Evolutionary conservation across 1,284 basidiomycete genomes (phyloP).

Genomic region (Schizophyllum commune): DNA sequence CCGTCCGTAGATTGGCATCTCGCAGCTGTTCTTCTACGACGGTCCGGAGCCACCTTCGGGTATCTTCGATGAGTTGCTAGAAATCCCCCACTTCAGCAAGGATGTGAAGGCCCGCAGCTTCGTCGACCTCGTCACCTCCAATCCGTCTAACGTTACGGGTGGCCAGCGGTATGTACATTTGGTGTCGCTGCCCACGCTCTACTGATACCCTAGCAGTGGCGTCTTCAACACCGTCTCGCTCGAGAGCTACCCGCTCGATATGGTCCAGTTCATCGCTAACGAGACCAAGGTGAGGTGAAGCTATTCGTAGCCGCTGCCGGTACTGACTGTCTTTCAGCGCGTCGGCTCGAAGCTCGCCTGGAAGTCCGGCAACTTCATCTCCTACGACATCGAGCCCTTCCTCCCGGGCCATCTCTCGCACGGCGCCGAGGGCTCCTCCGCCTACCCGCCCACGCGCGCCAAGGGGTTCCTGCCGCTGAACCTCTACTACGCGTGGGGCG

Average conservation of each 20-base stretch:
- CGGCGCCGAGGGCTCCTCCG: slow-evolving; percentile 15
- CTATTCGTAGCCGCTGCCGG: background rate
- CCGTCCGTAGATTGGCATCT: slow-evolving; percentile 23
- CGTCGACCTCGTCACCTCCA: slow-evolving; percentile 30
- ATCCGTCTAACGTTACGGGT: slow-evolving; percentile 33
- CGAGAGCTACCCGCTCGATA: slow-evolving; percentile 26
- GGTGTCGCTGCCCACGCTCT: background rate
- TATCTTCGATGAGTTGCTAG: slow-evolving; percentile 41
- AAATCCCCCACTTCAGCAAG: slow-evolving; percentile 27
- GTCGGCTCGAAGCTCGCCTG: slow-evolving; percentile 23
- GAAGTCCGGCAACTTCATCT: slow-evolving; percentile 29
- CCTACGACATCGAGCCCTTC: slow-evolving; percentile 53
- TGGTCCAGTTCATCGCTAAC: slow-evolving; percentile 41
- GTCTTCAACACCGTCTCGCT: slow-evolving; percentile 44
- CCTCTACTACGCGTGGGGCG: slow-evolving; percentile 11
- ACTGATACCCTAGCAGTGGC: background rate
- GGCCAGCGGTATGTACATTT: slow-evolving; percentile 30
- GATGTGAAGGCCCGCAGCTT: slow-evolving; percentile 34
- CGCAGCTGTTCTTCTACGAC: slow-evolving; percentile 43
- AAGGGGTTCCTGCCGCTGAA: slow-evolving; percentile 9
- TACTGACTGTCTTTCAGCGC: background rate
- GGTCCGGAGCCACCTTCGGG: slow-evolving; percentile 38
- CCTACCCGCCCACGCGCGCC: slow-evolving; percentile 7
- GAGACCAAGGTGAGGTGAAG: slow-evolving; percentile 34
- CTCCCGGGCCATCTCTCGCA: slow-evolving; percentile 35